Evolutionary conservation across 495 filamentous ascomycete species (phyloP), one percentile per base, ranked within the genome.

Genomic region (Xylaria telfairii): DNA sequence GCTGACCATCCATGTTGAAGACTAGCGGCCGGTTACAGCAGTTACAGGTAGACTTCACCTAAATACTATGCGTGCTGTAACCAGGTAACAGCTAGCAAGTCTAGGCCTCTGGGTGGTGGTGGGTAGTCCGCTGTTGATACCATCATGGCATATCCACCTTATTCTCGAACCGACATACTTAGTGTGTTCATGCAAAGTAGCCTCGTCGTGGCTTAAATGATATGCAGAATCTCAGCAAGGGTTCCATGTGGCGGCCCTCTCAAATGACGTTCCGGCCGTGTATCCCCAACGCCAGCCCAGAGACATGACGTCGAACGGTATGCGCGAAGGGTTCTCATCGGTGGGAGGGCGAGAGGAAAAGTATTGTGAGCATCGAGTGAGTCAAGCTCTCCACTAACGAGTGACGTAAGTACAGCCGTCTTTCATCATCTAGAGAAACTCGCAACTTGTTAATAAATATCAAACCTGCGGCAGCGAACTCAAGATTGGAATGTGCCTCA

Each of bases 221-320:
- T 49, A 68, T 68, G 71, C 62, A 70, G 28, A 42, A 39, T 61
- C 56, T 57, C 71, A 61, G 49, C 46, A 72, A 44, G 59, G 59
- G 44, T 64, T 49, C 51, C 41, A 54, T 75, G 68, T 69, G 67
- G 57, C 70, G 65, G 71, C 21, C n/a, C 61, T 71, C 37, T 74
- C 63, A 70, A 51, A 77, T 78, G 76, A 78, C 76, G 76, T 77
- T 65, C 69, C 34, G 26, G 49, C 21, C 34, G 51, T 66, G 62
- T 30, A 21, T 28, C 62, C n/a, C 19, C 49, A 30, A 70, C 39
- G 47, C 34, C 65, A 54, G 26, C 51, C 28, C 28, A 39, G 8
- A 60, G 42, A 71, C 73, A 77, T 78, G 76, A 78, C 76, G 76
- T 78, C 75, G 71, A 74, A 61, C 44, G 41, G 0, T 30, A 72